Evolutionary conservation across 1,139 yeast genomes (phyloP), one percentile per base, ranked within the genome.

Genomic region (Suhomyces panamericanus): DNA sequence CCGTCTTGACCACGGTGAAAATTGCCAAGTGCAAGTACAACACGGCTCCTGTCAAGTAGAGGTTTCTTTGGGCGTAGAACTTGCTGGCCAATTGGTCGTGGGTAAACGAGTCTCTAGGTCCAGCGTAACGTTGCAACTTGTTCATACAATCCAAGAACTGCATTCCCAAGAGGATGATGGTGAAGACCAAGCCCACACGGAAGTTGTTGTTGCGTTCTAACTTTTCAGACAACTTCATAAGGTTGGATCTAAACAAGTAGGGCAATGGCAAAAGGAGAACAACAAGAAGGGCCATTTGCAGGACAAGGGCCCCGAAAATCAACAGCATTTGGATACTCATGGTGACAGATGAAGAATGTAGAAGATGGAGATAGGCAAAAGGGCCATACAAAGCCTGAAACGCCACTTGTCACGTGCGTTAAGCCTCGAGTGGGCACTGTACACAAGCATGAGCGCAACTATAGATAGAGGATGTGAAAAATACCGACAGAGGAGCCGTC

Each of bases 1-100:
- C 71, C 43, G 84, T 72, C 31, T 77, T 69, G 49, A 78, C 69
- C 36, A 82, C 81, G 7, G 85, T 82, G 42, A 72, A 73, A 46
- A 83, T 80, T 4, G 87, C 83, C 42, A 81, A 52, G 49, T 71
- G 75, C 51, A 83, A 74, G 61, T 83, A 84, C 51, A 84, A 62
- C 3, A 84, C 83, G 7, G 87, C 87, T 3, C 90, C 91, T 14
- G 85, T 77, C 48, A 85, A 75, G 61, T 85, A 85, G 52, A 84
- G 69, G 56, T 85, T 85, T 57, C 93, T 73, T 60, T 85, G 90
- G 37, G 85, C 76, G 55, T 83, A 83, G 53, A 86, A 84, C 54
- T 81, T 80, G 44, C 73, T 63, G n/a, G 78, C 78, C 58, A 73
- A 64, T 58, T 69, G 74, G 28, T 74, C 78, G 44, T 66, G 62